Base-by-base conservation (phyloP, 1,284 basidiomycete genomes). In the Ustilago trichophora region DNA sequence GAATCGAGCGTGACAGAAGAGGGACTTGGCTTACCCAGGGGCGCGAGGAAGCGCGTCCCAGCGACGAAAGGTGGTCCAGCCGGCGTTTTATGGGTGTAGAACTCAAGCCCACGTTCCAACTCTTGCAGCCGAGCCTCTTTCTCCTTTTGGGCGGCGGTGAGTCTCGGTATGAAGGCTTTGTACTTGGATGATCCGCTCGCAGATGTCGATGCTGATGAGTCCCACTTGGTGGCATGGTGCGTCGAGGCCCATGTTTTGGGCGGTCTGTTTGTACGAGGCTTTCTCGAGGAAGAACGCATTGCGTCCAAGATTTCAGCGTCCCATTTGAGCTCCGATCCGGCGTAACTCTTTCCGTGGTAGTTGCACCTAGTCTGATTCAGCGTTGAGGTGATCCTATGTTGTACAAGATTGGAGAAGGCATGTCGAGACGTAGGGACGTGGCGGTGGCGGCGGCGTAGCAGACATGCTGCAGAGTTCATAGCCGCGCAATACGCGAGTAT, bases 171-270 rank as follows among this genome's bases (percentile, higher is more conserved):
- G 9, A 18, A 32, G 2, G 16, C 13, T 1, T 41, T 37, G 26
- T 8, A 11, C 32, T n/a, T 33, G 4, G 47, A 24, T 19, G 22
- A 16, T 3, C 18, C 25, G 26, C 40, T 42, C 10, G 34, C 6
- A 3, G 34, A 18, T 6, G 36, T 21, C 16, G 29, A 21, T 12
- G 31, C 29, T 16, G 27, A 29, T 7, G 27, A 29, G 27, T n/a
- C n/a, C 15, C 8, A 41, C 38, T 9, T 16, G 25, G 19, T 58
- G 27, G 16, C 35, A 2, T 27, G 29, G 18, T 62, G 53, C 15
- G 59, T 69, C n/a, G 51, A 62, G 5, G 46, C 51, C 65, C 65
- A 69, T 19, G 59, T 69, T 38, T 69, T 69, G 12, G 65, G 65
- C 29, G 41, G 24, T 22, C 25, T 38, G 3, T 50, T 33, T 22